Percentiles rank a stretch among this genome's conserved stretches.
Conservation (phyloP, 2,329 filamentous ascomycete species). For the Zymoseptoria pseudotritici region DNA sequence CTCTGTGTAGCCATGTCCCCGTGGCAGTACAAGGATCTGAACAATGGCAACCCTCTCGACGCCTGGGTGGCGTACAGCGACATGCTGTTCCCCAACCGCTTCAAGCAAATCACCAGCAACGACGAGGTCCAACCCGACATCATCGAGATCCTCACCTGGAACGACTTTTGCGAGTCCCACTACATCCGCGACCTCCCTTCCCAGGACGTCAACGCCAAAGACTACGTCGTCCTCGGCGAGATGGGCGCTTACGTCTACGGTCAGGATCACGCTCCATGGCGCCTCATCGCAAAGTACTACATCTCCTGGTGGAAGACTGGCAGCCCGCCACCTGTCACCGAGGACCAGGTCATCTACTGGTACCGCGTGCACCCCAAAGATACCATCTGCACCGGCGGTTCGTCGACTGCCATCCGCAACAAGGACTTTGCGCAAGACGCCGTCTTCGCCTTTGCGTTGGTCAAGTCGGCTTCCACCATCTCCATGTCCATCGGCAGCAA, state of each 20-base stretch:
- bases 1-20: constrained; percentile 29
- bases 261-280: constrained; percentile 33
- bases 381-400: constrained; percentile 27
- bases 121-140: constrained; percentile 31
- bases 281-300: constrained; percentile 34
- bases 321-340: constrained; percentile 25
- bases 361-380: constrained; percentile 33
- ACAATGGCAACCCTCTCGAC: constrained; percentile 29
- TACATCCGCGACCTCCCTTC: constrained; percentile 33
- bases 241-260: constrained; percentile 31
- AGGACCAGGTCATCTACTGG: constrained; percentile 34
- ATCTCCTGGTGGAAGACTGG: constrained; percentile 32
- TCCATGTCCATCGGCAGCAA: constrained; percentile 30
- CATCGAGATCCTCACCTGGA: constrained; percentile 35
- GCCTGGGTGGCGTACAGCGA: constrained; percentile 33
- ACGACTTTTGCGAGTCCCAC: constrained; percentile 34
- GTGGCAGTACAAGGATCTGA: constrained; percentile 35
- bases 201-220: constrained; percentile 20
- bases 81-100: constrained; percentile 31
- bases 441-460: constrained; percentile 33
- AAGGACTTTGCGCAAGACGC: constrained; percentile 28
- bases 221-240: constrained; percentile 27
- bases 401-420: constrained; percentile 28
- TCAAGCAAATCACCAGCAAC: constrained; percentile 21
- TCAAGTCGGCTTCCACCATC: constrained; percentile 26